A percentile compares a stretch with the other conserved stretches of the same genome.
These are phyloP conservation scores for Pholiota conissans DNA, from an alignment of 768 basidiomycete genomes.

Conservation along the genomic window DNA sequence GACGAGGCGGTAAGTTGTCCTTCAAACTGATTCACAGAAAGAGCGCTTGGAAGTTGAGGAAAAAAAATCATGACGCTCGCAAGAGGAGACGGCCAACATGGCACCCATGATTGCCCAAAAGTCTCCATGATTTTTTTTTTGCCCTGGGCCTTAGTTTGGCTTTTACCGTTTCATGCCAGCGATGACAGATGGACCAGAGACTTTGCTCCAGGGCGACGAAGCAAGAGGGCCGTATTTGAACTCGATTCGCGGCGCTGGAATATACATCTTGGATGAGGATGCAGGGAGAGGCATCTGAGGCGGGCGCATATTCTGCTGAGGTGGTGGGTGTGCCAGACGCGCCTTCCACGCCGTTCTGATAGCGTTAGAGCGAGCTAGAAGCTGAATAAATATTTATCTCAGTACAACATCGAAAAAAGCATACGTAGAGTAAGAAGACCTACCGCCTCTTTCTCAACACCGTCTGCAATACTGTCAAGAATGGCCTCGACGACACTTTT, in stretches of 20 bases:
- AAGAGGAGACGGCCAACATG: background rate
- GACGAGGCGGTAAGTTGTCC: background rate
- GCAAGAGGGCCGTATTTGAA: slow-evolving; percentile 68
- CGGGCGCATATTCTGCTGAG: slow-evolving; percentile 22
- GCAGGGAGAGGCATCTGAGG: slow-evolving; percentile 23
- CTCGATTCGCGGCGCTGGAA: slow-evolving; percentile 32
- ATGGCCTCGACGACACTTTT: slow-evolving; percentile 83
- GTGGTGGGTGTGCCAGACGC: slow-evolving; percentile 45
- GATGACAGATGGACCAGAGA: slow-evolving; percentile 59
- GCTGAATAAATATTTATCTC: slow-evolving; percentile 35
- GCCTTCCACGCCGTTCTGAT: slow-evolving; percentile 79
- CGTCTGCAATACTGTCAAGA: slow-evolving; percentile 88
- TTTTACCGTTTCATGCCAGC: slow-evolving; percentile 70
- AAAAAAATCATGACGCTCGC: background rate
- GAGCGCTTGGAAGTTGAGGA: background rate
- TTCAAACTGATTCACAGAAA: background rate
- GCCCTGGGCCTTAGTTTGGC: background rate
- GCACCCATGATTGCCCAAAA: background rate
- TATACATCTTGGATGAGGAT: slow-evolving; percentile 20
- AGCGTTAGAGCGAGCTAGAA: slow-evolving; percentile 59
- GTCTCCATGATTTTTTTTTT: background rate
- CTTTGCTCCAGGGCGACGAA: slow-evolving; percentile 70
- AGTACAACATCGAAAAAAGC: background rate
- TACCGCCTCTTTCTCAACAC: slow-evolving; percentile 87
- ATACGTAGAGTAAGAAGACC: slow-evolving; percentile 27